These are phyloP conservation scores for Colletotrichum sp. DNA, from an alignment of 2,329 filamentous ascomycete genomes.

Conservation along the genomic window DNA sequence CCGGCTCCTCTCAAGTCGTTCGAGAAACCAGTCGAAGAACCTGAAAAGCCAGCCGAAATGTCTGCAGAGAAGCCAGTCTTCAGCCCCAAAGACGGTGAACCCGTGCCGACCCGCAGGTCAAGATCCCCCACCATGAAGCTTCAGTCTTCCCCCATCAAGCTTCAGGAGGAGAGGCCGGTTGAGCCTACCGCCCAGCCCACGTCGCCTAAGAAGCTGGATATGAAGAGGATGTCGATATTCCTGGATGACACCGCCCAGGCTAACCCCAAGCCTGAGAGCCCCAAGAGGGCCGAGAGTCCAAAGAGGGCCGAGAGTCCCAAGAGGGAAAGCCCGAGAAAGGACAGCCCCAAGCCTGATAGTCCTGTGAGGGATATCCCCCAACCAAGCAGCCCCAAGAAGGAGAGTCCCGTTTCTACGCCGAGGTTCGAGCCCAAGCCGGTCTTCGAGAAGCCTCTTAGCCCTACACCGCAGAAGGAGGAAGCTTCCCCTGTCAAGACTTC, in stretches of 20 bases:
- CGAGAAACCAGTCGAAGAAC: slow-evolving; percentile 2
- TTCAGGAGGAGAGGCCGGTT: slow-evolving; percentile 29
- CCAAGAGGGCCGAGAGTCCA: neutral
- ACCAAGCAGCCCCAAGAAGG: slow-evolving; percentile 22
- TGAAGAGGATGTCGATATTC: slow-evolving; percentile 65
- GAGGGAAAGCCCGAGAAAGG: neutral
- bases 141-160: slow-evolving; percentile 14
- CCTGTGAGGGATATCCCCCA: neutral
- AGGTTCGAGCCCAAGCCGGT: slow-evolving; percentile 15
- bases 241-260: slow-evolving; percentile 47
- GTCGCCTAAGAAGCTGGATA: slow-evolving; percentile 63
- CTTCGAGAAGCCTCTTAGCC: slow-evolving; percentile 14
- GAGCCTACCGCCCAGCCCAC: slow-evolving; percentile 42
- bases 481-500: slow-evolving; percentile 40
- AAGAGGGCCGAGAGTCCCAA: neutral
- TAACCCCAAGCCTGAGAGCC: slow-evolving; percentile 22
- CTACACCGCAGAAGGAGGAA: slow-evolving; percentile 19
- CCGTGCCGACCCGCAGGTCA: slow-evolving; percentile 10
- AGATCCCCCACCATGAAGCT: slow-evolving; percentile 17
- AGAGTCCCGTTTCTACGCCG: slow-evolving; percentile 7
- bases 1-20: slow-evolving; percentile 26
- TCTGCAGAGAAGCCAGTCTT: slow-evolving; percentile 6
- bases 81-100: slow-evolving; percentile 6
- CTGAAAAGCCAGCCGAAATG: slow-evolving; percentile 28
- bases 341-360: neutral